Evolutionary conservation across 768 basidiomycete genomes (phyloP).

Genomic region (Lyophyllum decastes): DNA sequence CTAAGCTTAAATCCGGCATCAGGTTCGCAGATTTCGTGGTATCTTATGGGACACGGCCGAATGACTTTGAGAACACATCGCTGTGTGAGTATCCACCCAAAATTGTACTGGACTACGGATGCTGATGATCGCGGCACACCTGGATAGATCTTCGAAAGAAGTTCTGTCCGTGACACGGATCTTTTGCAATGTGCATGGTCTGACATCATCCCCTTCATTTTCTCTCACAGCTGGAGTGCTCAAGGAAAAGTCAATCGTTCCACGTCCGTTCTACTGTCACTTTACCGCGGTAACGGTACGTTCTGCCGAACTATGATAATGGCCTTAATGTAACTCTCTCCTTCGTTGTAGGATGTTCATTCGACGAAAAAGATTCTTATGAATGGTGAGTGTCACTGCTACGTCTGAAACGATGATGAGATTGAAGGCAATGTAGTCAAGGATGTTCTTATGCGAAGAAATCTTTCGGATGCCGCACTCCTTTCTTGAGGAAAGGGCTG

Average conservation of each 20-base stretch:
- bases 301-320: background rate
- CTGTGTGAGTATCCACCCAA: slow-evolving; percentile 51
- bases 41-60: slow-evolving; percentile 67
- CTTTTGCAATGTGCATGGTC: background rate
- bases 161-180: slow-evolving; percentile 37
- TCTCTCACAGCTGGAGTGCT: slow-evolving; percentile 37
- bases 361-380: slow-evolving; percentile 56
- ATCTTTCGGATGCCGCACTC: slow-evolving; percentile 41
- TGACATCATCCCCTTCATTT: background rate
- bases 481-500: slow-evolving; percentile 23
- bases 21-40: slow-evolving; percentile 68
- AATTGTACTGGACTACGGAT: background rate
- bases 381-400: slow-evolving; percentile 34
- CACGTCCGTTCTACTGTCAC: slow-evolving; percentile 63
- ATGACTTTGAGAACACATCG: slow-evolving; percentile 68
- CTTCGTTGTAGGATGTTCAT: slow-evolving; percentile 47
- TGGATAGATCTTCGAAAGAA: slow-evolving; percentile 42
- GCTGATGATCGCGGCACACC: slow-evolving; percentile 9
- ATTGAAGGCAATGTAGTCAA: slow-evolving; percentile 33
- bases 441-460: slow-evolving; percentile 47
- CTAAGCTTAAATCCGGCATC: slow-evolving; percentile 67
- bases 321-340: background rate
- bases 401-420: background rate
- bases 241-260: slow-evolving; percentile 41
- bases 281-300: slow-evolving; percentile 67